phyloP scores from a whole-genome alignment of 768 basidiomycete genomes.

The Pholiota molesta region DNA sequence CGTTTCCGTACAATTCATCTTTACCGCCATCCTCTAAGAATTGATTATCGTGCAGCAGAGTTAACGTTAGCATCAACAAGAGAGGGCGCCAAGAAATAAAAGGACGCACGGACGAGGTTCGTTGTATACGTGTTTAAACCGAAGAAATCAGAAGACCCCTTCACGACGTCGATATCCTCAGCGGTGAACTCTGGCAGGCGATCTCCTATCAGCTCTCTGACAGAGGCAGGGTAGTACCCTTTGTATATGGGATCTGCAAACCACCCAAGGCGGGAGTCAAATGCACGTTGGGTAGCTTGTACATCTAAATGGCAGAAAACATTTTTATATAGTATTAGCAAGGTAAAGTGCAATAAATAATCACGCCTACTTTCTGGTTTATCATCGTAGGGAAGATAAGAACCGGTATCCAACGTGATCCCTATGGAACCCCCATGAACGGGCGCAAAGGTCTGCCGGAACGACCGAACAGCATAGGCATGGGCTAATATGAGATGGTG shows the following conservation, averaged over 20 bases:
- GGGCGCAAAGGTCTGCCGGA: constrained; percentile 59
- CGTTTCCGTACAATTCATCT: constrained; percentile 59
- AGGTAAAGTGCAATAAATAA: neutral
- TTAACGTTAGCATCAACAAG: neutral
- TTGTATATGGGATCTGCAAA: constrained; percentile 67
- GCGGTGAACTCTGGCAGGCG: constrained; percentile 57
- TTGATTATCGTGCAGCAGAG: neutral
- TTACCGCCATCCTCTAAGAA: constrained; percentile 59
- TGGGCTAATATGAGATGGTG: constrained; percentile 74
- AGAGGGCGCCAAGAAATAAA: neutral
- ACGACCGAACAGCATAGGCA: constrained; percentile 64
- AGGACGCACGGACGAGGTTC: constrained; percentile 53
- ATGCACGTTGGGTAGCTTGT: constrained; percentile 61
- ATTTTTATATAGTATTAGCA: neutral
- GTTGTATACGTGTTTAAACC: constrained; percentile 71
- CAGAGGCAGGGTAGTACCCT: constrained; percentile 60
- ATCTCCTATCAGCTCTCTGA: constrained; percentile 50
- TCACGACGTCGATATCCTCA: constrained; percentile 57
- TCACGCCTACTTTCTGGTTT: constrained; percentile 55
- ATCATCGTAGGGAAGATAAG: constrained; percentile 69
- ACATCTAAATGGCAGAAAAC: constrained; percentile 42
- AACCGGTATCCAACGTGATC: constrained; percentile 72
- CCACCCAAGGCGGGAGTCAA: constrained; percentile 57
- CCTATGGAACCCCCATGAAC: constrained; percentile 65
- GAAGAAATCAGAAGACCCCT: constrained; percentile 68